Evolutionary conservation across 768 basidiomycete genomes (phyloP).

Genomic region (Harrya chromipes): DNA sequence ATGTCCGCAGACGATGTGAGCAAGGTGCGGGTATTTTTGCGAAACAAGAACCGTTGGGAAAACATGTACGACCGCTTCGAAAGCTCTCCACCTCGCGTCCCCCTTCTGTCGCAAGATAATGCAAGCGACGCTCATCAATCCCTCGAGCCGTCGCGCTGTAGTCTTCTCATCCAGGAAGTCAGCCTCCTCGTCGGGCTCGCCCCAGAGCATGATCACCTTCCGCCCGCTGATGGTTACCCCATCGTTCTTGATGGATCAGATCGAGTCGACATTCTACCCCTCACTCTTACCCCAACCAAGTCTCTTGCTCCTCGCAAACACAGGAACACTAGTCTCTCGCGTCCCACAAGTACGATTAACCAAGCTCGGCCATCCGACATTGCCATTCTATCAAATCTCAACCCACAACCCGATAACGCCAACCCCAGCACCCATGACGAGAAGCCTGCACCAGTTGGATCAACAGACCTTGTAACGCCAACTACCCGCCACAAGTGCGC

Average conservation of each 20-base stretch:
- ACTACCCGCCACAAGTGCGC: conserved; percentile 8
- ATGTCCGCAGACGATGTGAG: conserved; percentile 13
- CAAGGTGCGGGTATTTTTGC: conserved; percentile 15
- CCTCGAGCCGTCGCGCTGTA: conserved; percentile 21
- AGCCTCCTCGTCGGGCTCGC: conserved; percentile 32
- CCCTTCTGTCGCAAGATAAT: background rate
- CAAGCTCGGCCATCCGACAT: background rate
- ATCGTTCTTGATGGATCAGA: background rate
- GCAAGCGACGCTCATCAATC: background rate
- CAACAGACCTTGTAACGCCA: background rate
- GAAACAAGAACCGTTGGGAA: conserved; percentile 12
- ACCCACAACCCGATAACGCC: background rate
- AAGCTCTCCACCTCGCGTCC: conserved; percentile 7
- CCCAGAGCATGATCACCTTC: conserved; percentile 13
- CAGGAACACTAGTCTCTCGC: background rate
- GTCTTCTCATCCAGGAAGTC: conserved; percentile 31
- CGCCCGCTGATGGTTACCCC: background rate
- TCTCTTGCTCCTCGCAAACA: conserved; percentile 15
- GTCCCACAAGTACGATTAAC: background rate
- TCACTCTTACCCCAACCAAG: conserved; percentile 16
- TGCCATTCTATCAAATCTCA: background rate
- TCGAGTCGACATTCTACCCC: conserved; percentile 16
- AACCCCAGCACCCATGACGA: background rate
- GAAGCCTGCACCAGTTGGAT: background rate
- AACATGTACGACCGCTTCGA: conserved; percentile 6